These are phyloP conservation scores for Ampelomyces quisqualis DNA, from an alignment of 2,329 filamentous ascomycete species.

Conservation along the genomic window DNA sequence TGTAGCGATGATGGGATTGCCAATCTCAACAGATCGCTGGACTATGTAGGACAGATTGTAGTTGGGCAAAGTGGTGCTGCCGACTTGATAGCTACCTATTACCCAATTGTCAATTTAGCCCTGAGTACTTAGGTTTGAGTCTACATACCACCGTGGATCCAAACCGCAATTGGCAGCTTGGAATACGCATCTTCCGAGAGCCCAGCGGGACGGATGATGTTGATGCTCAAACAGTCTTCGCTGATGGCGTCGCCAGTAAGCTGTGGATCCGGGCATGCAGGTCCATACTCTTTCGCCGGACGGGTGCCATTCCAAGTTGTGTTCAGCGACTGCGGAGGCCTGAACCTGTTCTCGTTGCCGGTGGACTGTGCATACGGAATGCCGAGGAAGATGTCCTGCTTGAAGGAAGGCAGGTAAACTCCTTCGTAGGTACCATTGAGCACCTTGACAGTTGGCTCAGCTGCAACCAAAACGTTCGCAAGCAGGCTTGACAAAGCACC, in stretches of 20 bases:
- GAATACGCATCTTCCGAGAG: conserved; percentile 35
- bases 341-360: conserved; percentile 56
- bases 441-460: conserved; percentile 29
- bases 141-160: conserved; percentile 66
- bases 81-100: conserved; percentile 49
- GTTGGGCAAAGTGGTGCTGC: conserved; percentile 46
- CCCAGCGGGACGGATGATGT: conserved; percentile 59
- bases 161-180: conserved; percentile 59
- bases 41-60: conserved; percentile 66
- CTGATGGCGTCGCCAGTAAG: conserved; percentile 33
- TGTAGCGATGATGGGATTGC: conserved; percentile 39
- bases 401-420: conserved; percentile 33
- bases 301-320: conserved; percentile 44
- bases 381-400: conserved; percentile 52
- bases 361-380: conserved; percentile 61
- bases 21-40: conserved; percentile 44
- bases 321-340: conserved; percentile 53
- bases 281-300: conserved; percentile 46
- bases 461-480: conserved; percentile 13
- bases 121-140: too few relatives aligned
- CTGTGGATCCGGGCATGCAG: conserved; percentile 43
- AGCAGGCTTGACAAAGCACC: conserved; percentile 15
- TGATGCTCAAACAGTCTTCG: conserved; percentile 64
- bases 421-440: conserved; percentile 43
- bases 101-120: too few relatives aligned